These are phyloP conservation scores for Oryza australiensis DNA, from an alignment of 176 grass and related monocot species.

Conservation along the genomic window DNA sequence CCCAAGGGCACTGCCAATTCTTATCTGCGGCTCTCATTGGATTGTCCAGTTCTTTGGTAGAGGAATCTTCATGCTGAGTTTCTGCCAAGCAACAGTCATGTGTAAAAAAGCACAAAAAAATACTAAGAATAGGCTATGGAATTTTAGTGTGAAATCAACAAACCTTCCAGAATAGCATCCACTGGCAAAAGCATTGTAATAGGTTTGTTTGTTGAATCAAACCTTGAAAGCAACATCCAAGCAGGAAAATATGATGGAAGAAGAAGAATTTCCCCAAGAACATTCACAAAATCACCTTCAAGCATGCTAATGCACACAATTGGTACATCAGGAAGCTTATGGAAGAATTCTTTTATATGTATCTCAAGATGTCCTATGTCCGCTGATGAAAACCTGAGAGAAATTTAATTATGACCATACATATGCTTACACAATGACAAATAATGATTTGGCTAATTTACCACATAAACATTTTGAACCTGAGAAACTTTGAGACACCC, in stretches of 20 bases:
- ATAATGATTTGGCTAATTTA: conserved; percentile 12
- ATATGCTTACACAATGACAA: conserved; percentile 17
- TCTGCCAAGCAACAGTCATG: conserved; percentile 48
- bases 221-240: conserved; percentile 88
- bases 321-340: conserved; percentile 68
- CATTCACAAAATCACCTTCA: conserved; percentile 63
- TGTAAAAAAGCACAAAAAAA: conserved; percentile 27
- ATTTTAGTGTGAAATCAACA: conserved; percentile 9
- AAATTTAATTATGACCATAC: conserved; percentile 18
- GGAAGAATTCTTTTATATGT: conserved; percentile 63
- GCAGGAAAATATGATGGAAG: conserved; percentile 60
- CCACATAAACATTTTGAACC: conserved; percentile 51
- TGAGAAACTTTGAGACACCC: conserved; percentile 31
- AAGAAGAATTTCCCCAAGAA: conserved; percentile 56
- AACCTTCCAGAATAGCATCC: conserved; percentile 58
- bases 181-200: conserved; percentile 79
- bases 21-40: conserved; percentile 30
- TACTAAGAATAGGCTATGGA: conserved; percentile 22
- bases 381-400: conserved; percentile 48
- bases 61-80: conserved; percentile 41
- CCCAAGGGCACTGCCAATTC: conserved; percentile 83
- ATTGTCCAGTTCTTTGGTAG: conserved; percentile 37
- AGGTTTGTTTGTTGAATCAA: conserved; percentile 65
- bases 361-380: conserved; percentile 66
- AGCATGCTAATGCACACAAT: conserved; percentile 92